These are phyloP conservation scores for Hamigera avellanea DNA, from an alignment of 495 filamentous ascomycete species.

Conservation along the genomic window DNA sequence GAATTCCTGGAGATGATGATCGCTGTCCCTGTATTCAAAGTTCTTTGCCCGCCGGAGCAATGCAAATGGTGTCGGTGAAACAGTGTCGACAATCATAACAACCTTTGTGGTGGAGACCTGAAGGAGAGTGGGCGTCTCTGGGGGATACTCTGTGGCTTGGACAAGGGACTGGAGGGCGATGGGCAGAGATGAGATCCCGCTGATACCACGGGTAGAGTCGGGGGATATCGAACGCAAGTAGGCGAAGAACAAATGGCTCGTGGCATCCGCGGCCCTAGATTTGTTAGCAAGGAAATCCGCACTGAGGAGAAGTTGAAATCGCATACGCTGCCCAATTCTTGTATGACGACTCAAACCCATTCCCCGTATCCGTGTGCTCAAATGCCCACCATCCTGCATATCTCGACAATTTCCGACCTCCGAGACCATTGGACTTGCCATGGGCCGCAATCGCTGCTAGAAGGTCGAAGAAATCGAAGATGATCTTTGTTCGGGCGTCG, in stretches of 20 bases:
- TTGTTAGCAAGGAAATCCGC: conserved; percentile 12
- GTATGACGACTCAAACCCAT: conserved; percentile 95
- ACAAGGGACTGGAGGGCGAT: conserved; percentile 83
- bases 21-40: conserved; percentile 87
- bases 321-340: conserved; percentile 62
- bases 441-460: conserved; percentile 72
- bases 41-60: conserved; percentile 84
- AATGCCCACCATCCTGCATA: conserved; percentile 99
- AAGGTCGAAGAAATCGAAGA: conserved; percentile 94
- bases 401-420: conserved; percentile 85
- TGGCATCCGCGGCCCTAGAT: conserved; percentile 78
- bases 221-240: conserved; percentile 86
- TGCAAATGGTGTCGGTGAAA: conserved; percentile 90
- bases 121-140: conserved; percentile 63
- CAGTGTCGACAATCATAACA: conserved; percentile 91
- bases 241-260: conserved; percentile 94
- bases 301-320: conserved; percentile 4
- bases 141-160: conserved; percentile 90
- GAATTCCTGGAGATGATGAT: conserved; percentile 69
- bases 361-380: conserved; percentile 71
- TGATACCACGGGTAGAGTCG: conserved; percentile 53
- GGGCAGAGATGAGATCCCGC: conserved; percentile 71
- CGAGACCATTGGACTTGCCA: conserved; percentile 86
- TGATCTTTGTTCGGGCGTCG: conserved; percentile 73
- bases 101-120: conserved; percentile 78